Conservation (phyloP, 176 grass and related monocot species). For the Phoenix roebelenii region DNA sequence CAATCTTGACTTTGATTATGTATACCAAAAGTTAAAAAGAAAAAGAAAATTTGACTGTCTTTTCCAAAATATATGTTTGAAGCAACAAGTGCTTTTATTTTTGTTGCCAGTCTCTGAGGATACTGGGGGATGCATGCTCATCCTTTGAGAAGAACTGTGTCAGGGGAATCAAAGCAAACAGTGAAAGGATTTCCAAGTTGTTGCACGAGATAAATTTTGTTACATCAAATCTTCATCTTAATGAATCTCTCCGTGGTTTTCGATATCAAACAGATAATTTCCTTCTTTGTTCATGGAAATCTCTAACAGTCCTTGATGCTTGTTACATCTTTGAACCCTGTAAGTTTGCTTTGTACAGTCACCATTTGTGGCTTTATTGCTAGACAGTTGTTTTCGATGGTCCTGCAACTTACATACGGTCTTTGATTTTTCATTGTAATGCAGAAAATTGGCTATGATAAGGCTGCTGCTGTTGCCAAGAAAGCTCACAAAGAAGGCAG, state of each 20-base stretch:
- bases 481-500: conserved; percentile 99
- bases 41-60: not conserved
- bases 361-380: too few relatives aligned
- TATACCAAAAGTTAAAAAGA: not conserved
- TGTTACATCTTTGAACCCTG: conserved; percentile 92
- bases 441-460: conserved; percentile 99
- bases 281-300: too few relatives aligned
- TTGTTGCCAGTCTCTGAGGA: conserved; percentile 55
- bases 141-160: conserved; percentile 98
- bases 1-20: too few relatives aligned
- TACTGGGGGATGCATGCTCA: conserved; percentile 79
- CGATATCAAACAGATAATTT: too few relatives aligned
- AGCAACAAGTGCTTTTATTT: conserved; percentile 2
- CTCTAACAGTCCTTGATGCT: conserved; percentile 77
- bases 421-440: conserved; percentile 14
- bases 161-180: conserved; percentile 90
- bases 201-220: conserved; percentile 65
- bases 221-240: not conserved
- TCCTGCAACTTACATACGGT: not conserved
- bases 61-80: not conserved
- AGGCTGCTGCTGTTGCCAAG: conserved; percentile 92
- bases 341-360: conserved; percentile 21
- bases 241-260: conserved; percentile 3
- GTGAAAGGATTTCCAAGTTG: conserved; percentile 79
- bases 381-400: too few relatives aligned